phyloP scores from a whole-genome alignment of 495 filamentous ascomycete genomes.

The Tricharina praecox region DNA sequence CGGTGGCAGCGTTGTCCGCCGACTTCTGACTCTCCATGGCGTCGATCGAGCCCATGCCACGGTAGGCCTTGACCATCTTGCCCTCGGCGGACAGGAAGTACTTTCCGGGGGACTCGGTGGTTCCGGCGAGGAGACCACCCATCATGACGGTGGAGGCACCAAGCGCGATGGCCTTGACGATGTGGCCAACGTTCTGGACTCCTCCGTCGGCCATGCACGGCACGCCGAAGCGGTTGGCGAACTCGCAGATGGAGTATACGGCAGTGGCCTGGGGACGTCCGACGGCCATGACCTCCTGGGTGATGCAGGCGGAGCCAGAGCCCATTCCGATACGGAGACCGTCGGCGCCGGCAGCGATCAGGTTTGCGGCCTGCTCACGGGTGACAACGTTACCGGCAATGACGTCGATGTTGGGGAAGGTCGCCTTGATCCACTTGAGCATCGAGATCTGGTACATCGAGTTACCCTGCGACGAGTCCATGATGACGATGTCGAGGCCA shows the following conservation, averaged over 20 bases:
- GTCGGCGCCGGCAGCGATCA: slow-evolving; percentile 91
- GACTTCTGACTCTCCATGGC: slow-evolving; percentile 99
- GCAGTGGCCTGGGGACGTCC: slow-evolving; percentile 86
- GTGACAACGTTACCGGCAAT: slow-evolving; percentile 98
- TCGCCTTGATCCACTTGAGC: slow-evolving; percentile 85
- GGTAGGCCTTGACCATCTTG: slow-evolving; percentile 96
- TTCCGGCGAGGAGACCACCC: slow-evolving; percentile 92
- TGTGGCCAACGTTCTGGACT: slow-evolving; percentile 96
- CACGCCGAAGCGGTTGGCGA: slow-evolving; percentile 85
- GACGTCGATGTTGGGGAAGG: slow-evolving; percentile 72
- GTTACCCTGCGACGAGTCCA: slow-evolving; percentile 94
- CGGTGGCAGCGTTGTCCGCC: slow-evolving; percentile 85
- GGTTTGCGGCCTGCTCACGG: slow-evolving; percentile 71
- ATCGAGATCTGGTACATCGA: slow-evolving; percentile 93
- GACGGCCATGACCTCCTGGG: slow-evolving; percentile 98
- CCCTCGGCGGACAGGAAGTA: slow-evolving; percentile 91
- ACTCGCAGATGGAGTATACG: slow-evolving; percentile 72
- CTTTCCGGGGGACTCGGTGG: slow-evolving; percentile 90
- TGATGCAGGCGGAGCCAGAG: slow-evolving; percentile 94
- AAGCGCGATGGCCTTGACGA: slow-evolving; percentile 91
- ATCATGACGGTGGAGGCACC: slow-evolving; percentile 98
- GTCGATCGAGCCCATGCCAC: slow-evolving; percentile 96
- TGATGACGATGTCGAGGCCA: slow-evolving; percentile 84
- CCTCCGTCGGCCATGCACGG: slow-evolving; percentile 97
- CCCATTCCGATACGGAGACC: slow-evolving; percentile 98